Conservation (phyloP, 2,329 filamentous ascomycete species). For the Talaromyces amestolkiae region DNA sequence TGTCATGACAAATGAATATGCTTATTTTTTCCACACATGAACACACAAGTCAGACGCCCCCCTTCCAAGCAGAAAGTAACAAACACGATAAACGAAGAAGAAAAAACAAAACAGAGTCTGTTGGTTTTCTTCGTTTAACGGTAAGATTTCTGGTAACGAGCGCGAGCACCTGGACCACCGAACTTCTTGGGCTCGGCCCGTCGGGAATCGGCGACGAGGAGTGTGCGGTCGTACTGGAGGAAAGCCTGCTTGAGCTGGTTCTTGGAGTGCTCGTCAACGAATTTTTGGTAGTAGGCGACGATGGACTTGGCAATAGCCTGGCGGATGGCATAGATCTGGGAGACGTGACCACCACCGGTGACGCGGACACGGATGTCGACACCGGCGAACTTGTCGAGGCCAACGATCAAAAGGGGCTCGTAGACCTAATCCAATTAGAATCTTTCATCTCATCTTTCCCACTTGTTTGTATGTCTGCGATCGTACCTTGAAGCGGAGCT, state of each 20-base stretch:
- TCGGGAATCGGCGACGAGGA: conserved; percentile 98
- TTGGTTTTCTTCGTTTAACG: conserved; percentile 63
- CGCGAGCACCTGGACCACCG: conserved; percentile 79
- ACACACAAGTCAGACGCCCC: conserved; percentile 15
- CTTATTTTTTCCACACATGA: conserved; percentile 19
- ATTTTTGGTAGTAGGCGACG: conserved; percentile 99
- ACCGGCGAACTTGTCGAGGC: conserved; percentile 92
- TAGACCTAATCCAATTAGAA: conserved; percentile 65
- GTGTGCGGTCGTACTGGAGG: conserved; percentile 91
- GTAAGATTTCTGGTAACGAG: conserved; percentile 99
- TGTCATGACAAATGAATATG: conserved; percentile 19
- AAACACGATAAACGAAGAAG: conserved; percentile 16
- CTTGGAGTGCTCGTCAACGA: conserved; percentile 99
- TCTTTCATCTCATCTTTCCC: background rate
- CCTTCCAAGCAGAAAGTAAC: conserved; percentile 8
- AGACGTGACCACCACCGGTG: conserved; percentile 94
- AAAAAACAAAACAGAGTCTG: conserved; percentile 19
- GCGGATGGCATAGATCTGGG: conserved; percentile 96
- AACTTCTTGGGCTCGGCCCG: conserved; percentile 98
- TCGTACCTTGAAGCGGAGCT: conserved; percentile 91
- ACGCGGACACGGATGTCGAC: conserved; percentile 98
- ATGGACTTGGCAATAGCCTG: conserved; percentile 98
- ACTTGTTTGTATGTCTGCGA: background rate
- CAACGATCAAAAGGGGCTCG: conserved; percentile 95
- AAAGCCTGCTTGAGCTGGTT: conserved; percentile 98